These are phyloP conservation scores for Eleusine coracana DNA, from an alignment of 176 grass and related monocot species.

Conservation along the genomic window DNA sequence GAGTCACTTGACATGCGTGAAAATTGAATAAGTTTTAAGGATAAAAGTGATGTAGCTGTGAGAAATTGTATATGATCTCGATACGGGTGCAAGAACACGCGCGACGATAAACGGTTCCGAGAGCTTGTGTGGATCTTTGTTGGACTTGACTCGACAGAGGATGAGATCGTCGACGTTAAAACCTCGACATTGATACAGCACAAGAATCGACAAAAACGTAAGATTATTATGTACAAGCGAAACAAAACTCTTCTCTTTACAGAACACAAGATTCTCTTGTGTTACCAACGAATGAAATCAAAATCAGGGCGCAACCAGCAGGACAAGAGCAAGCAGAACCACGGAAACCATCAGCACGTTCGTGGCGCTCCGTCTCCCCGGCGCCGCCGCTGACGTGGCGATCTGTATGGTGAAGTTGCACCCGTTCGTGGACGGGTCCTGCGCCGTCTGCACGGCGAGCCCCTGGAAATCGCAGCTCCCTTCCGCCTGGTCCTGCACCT, in stretches of 20 bases:
- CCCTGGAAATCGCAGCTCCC: constrained; percentile 70
- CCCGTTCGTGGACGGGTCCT: constrained; percentile 61
- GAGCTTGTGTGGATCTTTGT: no score
- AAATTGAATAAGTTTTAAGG: no score
- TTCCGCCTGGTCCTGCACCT: constrained; percentile 63
- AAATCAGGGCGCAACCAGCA: constrained; percentile 11
- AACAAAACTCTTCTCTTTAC: constrained; percentile 26
- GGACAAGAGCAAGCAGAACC: neutral
- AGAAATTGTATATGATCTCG: no score
- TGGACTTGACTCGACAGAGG: no score
- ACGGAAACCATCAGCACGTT: neutral
- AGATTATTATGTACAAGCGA: neutral
- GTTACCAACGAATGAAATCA: no score
- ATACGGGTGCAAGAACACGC: no score
- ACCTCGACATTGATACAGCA: no score
- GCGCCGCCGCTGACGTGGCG: constrained; percentile 1
- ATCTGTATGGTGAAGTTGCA: constrained; percentile 91
- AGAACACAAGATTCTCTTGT: neutral
- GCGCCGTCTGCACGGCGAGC: constrained; percentile 55
- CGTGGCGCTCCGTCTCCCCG: neutral
- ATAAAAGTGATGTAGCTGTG: no score
- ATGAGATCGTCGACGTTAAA: no score
- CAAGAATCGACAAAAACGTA: no score
- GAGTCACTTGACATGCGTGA: no score
- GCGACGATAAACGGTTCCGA: no score